A percentile compares a stretch with the other conserved stretches of the same genome.
Conservation (phyloP, 2,329 filamentous ascomycete species). For the Sporothrix inflata region DNA sequence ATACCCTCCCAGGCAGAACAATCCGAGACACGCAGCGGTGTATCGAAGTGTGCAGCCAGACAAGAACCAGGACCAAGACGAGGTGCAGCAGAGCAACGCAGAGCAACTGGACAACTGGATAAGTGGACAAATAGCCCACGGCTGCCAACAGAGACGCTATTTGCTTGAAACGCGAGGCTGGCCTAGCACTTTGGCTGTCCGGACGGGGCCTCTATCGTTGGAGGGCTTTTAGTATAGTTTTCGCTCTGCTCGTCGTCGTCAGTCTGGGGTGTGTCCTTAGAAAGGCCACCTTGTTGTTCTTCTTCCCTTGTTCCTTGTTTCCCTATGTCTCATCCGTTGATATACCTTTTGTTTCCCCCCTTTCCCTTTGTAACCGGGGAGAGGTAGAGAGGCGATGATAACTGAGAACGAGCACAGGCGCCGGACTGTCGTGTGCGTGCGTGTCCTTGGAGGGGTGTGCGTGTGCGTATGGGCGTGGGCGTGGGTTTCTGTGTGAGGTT, state of each 20-base stretch:
- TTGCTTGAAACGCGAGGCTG: constrained; percentile 16
- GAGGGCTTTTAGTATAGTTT: not conserved
- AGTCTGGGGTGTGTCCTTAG: not conserved
- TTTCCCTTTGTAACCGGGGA: not conserved
- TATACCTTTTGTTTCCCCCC: not conserved
- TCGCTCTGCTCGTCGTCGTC: not conserved
- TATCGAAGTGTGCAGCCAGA: not conserved
- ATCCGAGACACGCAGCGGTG: constrained; percentile 29
- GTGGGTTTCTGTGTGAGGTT: not conserved
- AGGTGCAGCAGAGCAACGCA: not conserved
- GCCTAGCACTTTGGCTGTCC: not conserved
- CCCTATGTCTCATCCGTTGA: constrained; percentile 9
- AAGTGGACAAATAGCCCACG: not conserved
- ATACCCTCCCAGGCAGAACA: constrained; percentile 21
- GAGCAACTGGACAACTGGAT: not conserved
- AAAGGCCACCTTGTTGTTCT: not conserved
- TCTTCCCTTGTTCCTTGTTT: not conserved
- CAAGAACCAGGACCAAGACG: constrained; percentile 5
- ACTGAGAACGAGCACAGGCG: not conserved
- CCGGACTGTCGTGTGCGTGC: constrained; percentile 8
- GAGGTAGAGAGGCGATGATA: not conserved
- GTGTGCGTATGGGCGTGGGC: not conserved
- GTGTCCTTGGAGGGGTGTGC: not conserved
- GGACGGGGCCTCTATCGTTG: not conserved
- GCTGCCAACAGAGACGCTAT: constrained; percentile 18